Evolutionary conservation across 257 asterid species (phyloP), one percentile per base, ranked within the genome.

Genomic region (Penstemon newberryi): DNA sequence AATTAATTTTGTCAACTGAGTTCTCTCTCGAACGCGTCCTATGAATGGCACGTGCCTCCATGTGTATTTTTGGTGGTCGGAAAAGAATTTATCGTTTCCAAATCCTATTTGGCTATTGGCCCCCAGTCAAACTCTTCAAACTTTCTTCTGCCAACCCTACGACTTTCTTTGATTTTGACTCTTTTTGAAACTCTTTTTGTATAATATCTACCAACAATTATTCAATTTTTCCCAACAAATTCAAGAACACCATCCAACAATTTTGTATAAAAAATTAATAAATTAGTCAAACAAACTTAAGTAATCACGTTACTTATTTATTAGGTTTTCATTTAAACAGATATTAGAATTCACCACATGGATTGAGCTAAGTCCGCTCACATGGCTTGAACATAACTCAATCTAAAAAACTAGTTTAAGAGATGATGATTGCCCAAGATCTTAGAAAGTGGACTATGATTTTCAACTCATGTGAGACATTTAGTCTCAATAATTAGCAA

Each of bases 61-160:
- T 43, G 53, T 65, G 65, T 62, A 77, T 65, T 54, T 65, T 63
- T 62, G 69, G 8, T 78, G 83, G 81, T 50, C 79, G 81, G 83
- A 81, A 57, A 71, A 2, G 6, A 5, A 38, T 13, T 15, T 19
- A 62, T 8, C 43, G 71, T 66, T 51, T 15, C 9, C 36, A 49
- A 40, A 2, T 38, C 7, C 8, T 19, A 44, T 42, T 33, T 58
- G 56, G 69, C 69, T 10, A 40, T 7, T 44, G 41, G 25, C 6
- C 25, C n/a, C 62, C 66, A 63, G 56, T 72, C 73, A 60, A 78
- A 37, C 39, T 51, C 60, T 45, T 55, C 72, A 53, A 54, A 56
- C 69, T 57, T 8, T 15, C 66, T 8, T 25, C 59, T 19, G 64
- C 52, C 62, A 57, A 57, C 6, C 36, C 25, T 50, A n/a, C 47